Conservation (phyloP, 371 early-diverging fungal genomes). For the Fennellomyces sp. region DNA sequence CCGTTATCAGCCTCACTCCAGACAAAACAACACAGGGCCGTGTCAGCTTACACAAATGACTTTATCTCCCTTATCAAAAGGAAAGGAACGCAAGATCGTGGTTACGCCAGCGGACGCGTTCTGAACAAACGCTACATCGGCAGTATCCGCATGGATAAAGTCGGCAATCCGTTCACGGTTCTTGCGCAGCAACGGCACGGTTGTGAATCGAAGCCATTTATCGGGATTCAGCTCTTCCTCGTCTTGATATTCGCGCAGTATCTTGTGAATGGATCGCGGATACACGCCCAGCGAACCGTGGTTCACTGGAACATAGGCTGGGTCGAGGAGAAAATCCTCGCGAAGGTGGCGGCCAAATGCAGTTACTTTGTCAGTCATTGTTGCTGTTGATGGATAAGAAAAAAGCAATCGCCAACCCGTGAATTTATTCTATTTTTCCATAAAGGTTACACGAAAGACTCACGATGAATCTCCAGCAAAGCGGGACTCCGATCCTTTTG, state of each 20-base stretch:
- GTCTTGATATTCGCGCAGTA: conserved; percentile 12
- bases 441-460: too few species aligned
- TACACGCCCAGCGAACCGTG: conserved; percentile 43
- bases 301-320: conserved; percentile 43
- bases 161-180: conserved; percentile 17
- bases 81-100: conserved; percentile 41
- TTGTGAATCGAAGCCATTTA: conserved; percentile 12
- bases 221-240: conserved; percentile 16
- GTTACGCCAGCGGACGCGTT: conserved; percentile 44
- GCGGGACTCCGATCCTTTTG: too few species aligned
- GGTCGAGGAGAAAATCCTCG: conserved; percentile 41
- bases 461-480: too few species aligned
- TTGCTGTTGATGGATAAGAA: too few species aligned
- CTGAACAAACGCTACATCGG: conserved; percentile 44
- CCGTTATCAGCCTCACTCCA: too few species aligned
- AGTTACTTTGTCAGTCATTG: too few species aligned
- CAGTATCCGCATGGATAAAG: conserved; percentile 28
- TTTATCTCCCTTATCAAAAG: conserved; percentile 42
- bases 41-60: conserved; percentile 35
- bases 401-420: too few species aligned
- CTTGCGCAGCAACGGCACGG: conserved; percentile 8
- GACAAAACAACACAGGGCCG: too few species aligned
- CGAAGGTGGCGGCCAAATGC: conserved; percentile 43
- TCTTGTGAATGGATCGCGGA: conserved; percentile 4
- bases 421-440: too few species aligned